Evolutionary conservation across 257 asterid genomes (phyloP), one percentile per base, ranked within the genome.

Genomic region (Lantana camara): DNA sequence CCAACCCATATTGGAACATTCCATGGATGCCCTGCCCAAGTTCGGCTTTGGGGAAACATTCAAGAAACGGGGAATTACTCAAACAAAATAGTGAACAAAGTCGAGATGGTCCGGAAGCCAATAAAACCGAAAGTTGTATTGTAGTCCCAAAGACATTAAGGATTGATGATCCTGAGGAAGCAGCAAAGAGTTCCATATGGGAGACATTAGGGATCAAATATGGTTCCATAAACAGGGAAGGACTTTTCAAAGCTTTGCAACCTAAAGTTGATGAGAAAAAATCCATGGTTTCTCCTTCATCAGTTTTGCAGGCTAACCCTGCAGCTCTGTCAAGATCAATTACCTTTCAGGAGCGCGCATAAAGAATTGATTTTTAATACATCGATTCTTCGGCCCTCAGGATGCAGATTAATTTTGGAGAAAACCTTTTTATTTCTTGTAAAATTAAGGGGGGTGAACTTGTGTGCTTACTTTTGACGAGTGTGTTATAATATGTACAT

Each of bases 121-220:
- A 61, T 64, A 56, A 41, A 12, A 49, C 63, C 7, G 84, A 74
- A 63, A 67, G 83, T 44, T 63, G 87, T 12, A 70, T 86, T 21
- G 64, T 91, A 51, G 75, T 86, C 42, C 95, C 98, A 0, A 88
- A 86, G 65, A 86, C 90, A 0, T 77, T 89, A 86, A 80, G 98
- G 74, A 81, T 84, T 16, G 92, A 85, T 63, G 95, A 91, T 69
- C 96, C 90, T 1, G 90, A 83, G 53, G 98, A 91, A 73, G 95
- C 95, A 7, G 95, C 92, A 9, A 91, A 78, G 81, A 91, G 96
- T 64, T 86, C 95, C 0, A 88, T 88, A 80, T 91, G 95, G 98
- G 70, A 80, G 51, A 80, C 96, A 0, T 76, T 91, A 0, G 98
- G 98, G 68, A 89, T 91, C 60, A 77, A 89, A 73, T 73, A 77